Evolutionary conservation across 768 basidiomycete species (phyloP).

Genomic region (Coprinellus micaceus): DNA sequence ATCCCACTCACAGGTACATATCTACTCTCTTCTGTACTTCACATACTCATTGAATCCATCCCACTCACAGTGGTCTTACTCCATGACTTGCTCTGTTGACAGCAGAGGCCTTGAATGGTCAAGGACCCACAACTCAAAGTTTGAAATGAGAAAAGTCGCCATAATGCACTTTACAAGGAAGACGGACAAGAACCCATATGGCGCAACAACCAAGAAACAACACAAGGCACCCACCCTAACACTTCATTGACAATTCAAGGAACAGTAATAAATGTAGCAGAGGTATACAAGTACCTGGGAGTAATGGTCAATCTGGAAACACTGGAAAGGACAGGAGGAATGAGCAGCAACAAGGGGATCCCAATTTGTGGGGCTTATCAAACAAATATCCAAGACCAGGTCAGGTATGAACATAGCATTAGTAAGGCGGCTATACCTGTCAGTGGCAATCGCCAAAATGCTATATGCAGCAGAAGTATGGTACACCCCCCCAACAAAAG

Average conservation of each 20-base stretch:
- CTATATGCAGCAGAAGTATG: constrained; percentile 22
- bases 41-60: too few species aligned
- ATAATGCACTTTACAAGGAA: constrained; percentile 21
- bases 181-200: neutral
- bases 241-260: constrained; percentile 9
- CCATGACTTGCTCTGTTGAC: too few species aligned
- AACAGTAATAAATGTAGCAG: constrained; percentile 10
- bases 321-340: constrained; percentile 11
- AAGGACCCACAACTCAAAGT: constrained; percentile 23
- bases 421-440: constrained; percentile 19
- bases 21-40: too few species aligned
- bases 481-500: constrained; percentile 17
- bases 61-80: too few species aligned
- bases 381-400: constrained; percentile 9
- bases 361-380: constrained; percentile 13
- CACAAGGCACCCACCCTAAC: too few species aligned
- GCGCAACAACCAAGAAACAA: neutral
- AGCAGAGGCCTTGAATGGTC: constrained; percentile 30
- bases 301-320: constrained; percentile 17
- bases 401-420: constrained; percentile 14
- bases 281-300: constrained; percentile 24
- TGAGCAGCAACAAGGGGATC: constrained; percentile 11
- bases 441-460: constrained; percentile 22
- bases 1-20: too few species aligned
- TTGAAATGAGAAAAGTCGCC: constrained; percentile 28